phyloP scores from a whole-genome alignment of 2,329 filamentous ascomycete species.

The Pestalotiopsis sp. region DNA sequence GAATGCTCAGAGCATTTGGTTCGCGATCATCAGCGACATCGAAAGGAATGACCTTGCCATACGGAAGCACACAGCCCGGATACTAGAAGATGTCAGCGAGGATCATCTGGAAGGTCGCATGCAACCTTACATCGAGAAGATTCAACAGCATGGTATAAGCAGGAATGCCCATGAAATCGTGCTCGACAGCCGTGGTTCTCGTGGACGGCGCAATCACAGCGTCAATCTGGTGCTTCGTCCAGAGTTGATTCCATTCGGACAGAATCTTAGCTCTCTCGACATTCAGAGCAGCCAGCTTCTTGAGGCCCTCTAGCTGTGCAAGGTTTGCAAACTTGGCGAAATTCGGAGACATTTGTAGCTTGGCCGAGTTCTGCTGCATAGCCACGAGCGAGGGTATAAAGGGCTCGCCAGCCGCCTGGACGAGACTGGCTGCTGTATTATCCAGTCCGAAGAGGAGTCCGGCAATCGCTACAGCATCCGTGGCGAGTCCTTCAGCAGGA shows the following conservation, averaged over 20 bases:
- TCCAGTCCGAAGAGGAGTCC: conserved; percentile 41
- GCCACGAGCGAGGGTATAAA: not conserved
- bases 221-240: conserved; percentile 46
- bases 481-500: conserved; percentile 28
- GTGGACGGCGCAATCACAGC: conserved; percentile 47
- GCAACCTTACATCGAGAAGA: conserved; percentile 46
- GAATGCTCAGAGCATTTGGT: conserved; percentile 21
- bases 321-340: conserved; percentile 19
- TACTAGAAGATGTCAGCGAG: conserved; percentile 34
- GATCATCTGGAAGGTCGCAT: not conserved
- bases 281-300: conserved; percentile 43
- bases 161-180: conserved; percentile 49
- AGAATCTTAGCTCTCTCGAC: conserved; percentile 32
- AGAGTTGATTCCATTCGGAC: conserved; percentile 41
- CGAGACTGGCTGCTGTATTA: conserved; percentile 30
- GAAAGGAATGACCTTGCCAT: conserved; percentile 38
- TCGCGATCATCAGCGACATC: conserved; percentile 34
- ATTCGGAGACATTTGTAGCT: conserved; percentile 22
- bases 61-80: conserved; percentile 49
- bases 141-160: conserved; percentile 53
- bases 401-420: conserved; percentile 39
- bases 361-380: conserved; percentile 33
- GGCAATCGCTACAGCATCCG: conserved; percentile 29
- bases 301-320: conserved; percentile 30
- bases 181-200: conserved; percentile 49